These are phyloP conservation scores for Trichoderma harzianum DNA, from an alignment of 2,329 filamentous ascomycete genomes.

Conservation along the genomic window DNA sequence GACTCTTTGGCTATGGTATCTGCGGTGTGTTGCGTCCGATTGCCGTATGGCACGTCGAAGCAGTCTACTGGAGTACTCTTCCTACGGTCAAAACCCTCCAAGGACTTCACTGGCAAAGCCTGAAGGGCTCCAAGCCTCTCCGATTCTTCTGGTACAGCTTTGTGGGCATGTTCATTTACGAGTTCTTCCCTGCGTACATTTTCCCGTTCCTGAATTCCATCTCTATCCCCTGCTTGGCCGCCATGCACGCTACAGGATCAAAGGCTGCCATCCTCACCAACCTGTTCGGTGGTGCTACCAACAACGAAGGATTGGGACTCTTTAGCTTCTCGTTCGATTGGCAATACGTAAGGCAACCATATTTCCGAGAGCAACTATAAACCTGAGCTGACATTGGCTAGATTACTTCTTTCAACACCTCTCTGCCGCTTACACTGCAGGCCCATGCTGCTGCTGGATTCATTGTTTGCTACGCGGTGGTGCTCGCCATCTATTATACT, in stretches of 20 bases:
- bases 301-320: conserved; percentile 51
- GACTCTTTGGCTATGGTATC: conserved; percentile 53
- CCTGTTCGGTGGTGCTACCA: conserved; percentile 49
- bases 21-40: conserved; percentile 52
- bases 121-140: conserved; percentile 49
- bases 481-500: conserved; percentile 51
- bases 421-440: conserved; percentile 51
- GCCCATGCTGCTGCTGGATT: conserved; percentile 44
- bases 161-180: conserved; percentile 46
- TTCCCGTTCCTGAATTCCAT: conserved; percentile 54
- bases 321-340: conserved; percentile 52
- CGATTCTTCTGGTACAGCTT: conserved; percentile 52
- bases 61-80: conserved; percentile 54
- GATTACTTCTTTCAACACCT: conserved; percentile 51
- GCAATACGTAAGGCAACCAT: conserved; percentile 37
- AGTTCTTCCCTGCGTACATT: conserved; percentile 54
- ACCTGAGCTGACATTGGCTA: not conserved
- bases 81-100: conserved; percentile 53
- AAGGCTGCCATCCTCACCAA: conserved; percentile 44
- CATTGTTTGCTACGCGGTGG: conserved; percentile 46
- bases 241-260: conserved; percentile 47
- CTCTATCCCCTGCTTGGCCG: conserved; percentile 52
- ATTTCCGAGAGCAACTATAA: not conserved
- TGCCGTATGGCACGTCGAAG: conserved; percentile 53
- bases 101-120: conserved; percentile 50